Base-by-base conservation (phyloP, 2,329 filamentous ascomycete species). In the Colletotrichum musicola region DNA sequence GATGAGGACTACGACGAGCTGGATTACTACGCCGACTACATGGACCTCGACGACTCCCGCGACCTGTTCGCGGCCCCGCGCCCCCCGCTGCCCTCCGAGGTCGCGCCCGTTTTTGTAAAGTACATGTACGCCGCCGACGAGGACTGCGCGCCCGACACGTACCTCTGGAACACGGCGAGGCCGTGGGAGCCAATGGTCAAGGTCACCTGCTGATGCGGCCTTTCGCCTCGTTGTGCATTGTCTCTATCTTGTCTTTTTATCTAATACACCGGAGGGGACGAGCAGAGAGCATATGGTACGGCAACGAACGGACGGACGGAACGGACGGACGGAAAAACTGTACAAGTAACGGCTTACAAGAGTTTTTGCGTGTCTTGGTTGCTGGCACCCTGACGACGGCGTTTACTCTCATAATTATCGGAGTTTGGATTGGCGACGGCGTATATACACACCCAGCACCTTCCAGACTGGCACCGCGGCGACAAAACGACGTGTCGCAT, bases 101-200 rank as follows among this genome's bases (percentile, higher is more conserved):
- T 69, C 25, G 62, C 78, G 30, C 78, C 79, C 61, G 76, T 81
- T 22, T 77, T 81, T 53, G 79, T 82, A 42, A 81, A 80, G 71
- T 71, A 71, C 68, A 74, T 77, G 20, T 47, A 77, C 18, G 74
- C 74, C 9, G 60, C 68, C 30, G 76, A 75, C 60, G 77, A 80
- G 51, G 74, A 74, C 5, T 61, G 72, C 22, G 57, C 70, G 2
- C 79, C 77, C 10, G 78, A 81, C 54, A 75, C 81, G 22, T 82
- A 82, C 63, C 74, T 82, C 46, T 82, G 81, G 81, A 81, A 82
- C 67, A 68, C 80, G 71, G 75, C 78, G 16, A 73, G 74, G 38
- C 81, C 81, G 42, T 82, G 81, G 81, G 81, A 82, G 70, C 81
- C 81, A 9, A 81, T 82, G 77, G 77, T 82, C n/a, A 80, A 77